Conservation (phyloP, 768 basidiomycete genomes). For the Multifurca ochricompacta region DNA sequence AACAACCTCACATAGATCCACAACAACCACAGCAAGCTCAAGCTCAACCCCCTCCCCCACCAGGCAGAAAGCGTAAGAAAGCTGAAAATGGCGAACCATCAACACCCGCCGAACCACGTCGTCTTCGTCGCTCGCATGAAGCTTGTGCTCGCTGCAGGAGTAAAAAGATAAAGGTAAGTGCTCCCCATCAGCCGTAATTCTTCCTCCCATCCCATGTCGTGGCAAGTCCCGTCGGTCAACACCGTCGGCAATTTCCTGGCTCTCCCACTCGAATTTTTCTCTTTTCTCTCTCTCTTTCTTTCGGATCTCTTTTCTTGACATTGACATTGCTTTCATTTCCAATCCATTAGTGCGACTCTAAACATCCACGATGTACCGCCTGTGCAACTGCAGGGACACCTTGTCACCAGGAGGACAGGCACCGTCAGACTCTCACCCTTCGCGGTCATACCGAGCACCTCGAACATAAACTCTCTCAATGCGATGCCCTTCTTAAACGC, state of each 20-base stretch:
- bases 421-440: constrained; percentile 79
- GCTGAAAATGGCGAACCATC: constrained; percentile 49
- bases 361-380: constrained; percentile 80
- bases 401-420: constrained; percentile 85
- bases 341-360: constrained; percentile 88
- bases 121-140: constrained; percentile 82
- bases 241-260: constrained; percentile 80
- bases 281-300: constrained; percentile 25
- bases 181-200: constrained; percentile 39
- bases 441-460: constrained; percentile 77
- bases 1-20: constrained; percentile 36
- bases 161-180: constrained; percentile 90
- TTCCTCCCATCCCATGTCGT: constrained; percentile 17
- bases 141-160: constrained; percentile 89
- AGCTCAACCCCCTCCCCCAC: constrained; percentile 30
- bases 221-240: constrained; percentile 42
- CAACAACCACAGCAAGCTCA: constrained; percentile 37
- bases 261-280: constrained; percentile 34
- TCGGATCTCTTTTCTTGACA: no score
- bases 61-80: constrained; percentile 48
- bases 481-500: constrained; percentile 70
- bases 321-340: constrained; percentile 20
- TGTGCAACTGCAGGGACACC: constrained; percentile 71
- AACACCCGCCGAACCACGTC: constrained; percentile 62
- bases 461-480: constrained; percentile 73